Evolutionary conservation across 2,329 filamentous ascomycete genomes (phyloP).

Genomic region (Aspergillus sp.): DNA sequence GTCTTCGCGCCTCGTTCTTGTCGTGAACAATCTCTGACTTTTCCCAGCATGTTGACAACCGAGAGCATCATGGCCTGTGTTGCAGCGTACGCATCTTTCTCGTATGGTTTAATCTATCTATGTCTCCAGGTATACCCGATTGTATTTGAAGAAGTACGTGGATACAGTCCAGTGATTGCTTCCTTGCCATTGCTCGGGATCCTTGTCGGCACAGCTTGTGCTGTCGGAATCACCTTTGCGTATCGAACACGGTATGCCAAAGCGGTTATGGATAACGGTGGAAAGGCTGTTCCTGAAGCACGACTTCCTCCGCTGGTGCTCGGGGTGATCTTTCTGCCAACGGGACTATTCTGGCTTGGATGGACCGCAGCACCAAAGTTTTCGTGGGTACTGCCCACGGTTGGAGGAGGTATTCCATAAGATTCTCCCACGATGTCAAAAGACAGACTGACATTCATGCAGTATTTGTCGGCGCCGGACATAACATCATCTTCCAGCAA

Average conservation of each 20-base stretch:
- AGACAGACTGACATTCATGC: not conserved
- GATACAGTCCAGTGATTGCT: conserved; percentile 41
- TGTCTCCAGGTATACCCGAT: conserved; percentile 53
- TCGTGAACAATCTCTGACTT: not conserved
- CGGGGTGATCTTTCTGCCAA: conserved; percentile 46
- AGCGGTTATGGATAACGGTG: conserved; percentile 31
- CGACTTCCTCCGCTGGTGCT: conserved; percentile 51
- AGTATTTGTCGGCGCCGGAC: conserved; percentile 49
- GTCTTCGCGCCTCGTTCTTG: not conserved
- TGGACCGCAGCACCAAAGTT: conserved; percentile 41
- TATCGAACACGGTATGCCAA: conserved; percentile 44
- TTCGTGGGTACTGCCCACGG: conserved; percentile 18
- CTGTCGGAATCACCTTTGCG: conserved; percentile 46
- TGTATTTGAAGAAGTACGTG: conserved; percentile 46
- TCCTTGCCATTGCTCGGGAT: conserved; percentile 50
- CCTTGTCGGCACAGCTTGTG: conserved; percentile 46
- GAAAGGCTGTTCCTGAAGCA: conserved; percentile 41
- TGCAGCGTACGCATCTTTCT: conserved; percentile 49
- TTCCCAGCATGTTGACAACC: conserved; percentile 45
- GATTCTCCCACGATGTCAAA: not conserved
- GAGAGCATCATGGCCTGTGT: conserved; percentile 54
- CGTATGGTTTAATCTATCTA: conserved; percentile 52
- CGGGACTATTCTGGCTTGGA: conserved; percentile 49
- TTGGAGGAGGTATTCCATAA: conserved; percentile 8
- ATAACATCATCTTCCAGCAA: conserved; percentile 51